Evolutionary conservation across 768 basidiomycete genomes (phyloP), one percentile per base, ranked within the genome.

Genomic region (Xerocomellus intermedius): DNA sequence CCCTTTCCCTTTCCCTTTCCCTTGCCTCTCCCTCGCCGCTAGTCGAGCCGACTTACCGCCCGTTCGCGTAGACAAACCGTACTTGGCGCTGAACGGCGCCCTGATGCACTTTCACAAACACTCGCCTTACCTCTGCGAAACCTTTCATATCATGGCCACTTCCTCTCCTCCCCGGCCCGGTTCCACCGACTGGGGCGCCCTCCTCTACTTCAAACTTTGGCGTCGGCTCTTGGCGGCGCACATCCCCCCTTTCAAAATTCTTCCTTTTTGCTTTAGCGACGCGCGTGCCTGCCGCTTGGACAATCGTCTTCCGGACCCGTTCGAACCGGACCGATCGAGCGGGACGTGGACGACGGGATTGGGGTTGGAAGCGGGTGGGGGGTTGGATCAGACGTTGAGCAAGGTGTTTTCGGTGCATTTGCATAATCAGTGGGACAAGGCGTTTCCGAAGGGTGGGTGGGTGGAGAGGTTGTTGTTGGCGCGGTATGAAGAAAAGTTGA

Each of bases 51-150:
- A 17, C 22, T 26, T 35, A 48, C 30, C 17, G 21, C 50, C 39
- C 35, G 6, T 19, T 26, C 38, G 9, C 43, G n/a, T 62, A 89
- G 88, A 89, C 73, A 89, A 90, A 69, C 75, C 81, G 3, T 88
- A 89, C 68, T 75, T 79, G 50, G 84, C 91, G 2, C 80, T 97
- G 48, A 98, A 98, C 68, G 96, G 96, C 50, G 95, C 96, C 2
- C 76, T 98, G 28, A 94, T 98, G 89, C 89, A 89, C 71, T 99
- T 99, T 77, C 81, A 80, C 56, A 79, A 83, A 64, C 85, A 89
- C 70, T 98, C 96, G 3, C 93, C 96, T 2, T 99, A 97, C 75
- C 85, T 99, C 41, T 98, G 96, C 75, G 94, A 98, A 74, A 91
- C 94, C 2, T 94, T 98, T 74, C 86, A 96, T 69, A 77, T 94